Evolutionary conservation across 441 rosid species (phyloP).

Genomic region (Adansonia madagascariensis): DNA sequence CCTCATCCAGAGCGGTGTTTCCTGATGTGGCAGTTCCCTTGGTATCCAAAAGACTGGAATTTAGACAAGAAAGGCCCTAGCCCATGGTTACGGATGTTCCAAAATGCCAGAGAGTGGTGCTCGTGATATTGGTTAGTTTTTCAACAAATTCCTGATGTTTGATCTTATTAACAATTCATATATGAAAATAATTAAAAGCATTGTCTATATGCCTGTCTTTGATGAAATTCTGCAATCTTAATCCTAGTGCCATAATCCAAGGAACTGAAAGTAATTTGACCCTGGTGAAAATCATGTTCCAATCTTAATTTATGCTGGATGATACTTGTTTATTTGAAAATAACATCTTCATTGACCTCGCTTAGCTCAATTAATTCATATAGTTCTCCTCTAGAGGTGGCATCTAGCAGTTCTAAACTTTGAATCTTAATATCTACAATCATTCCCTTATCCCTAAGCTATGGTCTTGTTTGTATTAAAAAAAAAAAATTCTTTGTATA

Average conservation of each 20-base stretch:
- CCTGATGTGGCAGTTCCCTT: conserved; percentile 98
- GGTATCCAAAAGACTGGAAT: conserved; percentile 86
- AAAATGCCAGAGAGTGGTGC: conserved; percentile 66
- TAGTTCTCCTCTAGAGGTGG: too few species aligned
- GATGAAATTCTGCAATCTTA: neutral
- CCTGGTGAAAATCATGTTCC: neutral
- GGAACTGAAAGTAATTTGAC: neutral
- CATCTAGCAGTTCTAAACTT: too few species aligned
- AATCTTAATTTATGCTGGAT: neutral
- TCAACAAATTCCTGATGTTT: neutral
- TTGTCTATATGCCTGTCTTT: neutral
- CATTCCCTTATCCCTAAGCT: too few species aligned
- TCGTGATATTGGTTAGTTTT: conserved; percentile 41
- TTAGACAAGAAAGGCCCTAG: conserved; percentile 34
- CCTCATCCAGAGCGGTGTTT: conserved; percentile 99
- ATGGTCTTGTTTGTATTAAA: too few species aligned
- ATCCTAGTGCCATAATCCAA: neutral
- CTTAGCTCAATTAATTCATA: too few species aligned
- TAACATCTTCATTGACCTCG: neutral
- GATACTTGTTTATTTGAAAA: neutral
- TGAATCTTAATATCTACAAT: too few species aligned
- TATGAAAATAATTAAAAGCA: neutral
- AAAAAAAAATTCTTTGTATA: neutral
- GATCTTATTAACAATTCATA: neutral
- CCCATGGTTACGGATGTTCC: conserved; percentile 32